These are phyloP conservation scores for Leccinum rimulosum DNA, from an alignment of 768 basidiomycete species.

Conservation along the genomic window DNA sequence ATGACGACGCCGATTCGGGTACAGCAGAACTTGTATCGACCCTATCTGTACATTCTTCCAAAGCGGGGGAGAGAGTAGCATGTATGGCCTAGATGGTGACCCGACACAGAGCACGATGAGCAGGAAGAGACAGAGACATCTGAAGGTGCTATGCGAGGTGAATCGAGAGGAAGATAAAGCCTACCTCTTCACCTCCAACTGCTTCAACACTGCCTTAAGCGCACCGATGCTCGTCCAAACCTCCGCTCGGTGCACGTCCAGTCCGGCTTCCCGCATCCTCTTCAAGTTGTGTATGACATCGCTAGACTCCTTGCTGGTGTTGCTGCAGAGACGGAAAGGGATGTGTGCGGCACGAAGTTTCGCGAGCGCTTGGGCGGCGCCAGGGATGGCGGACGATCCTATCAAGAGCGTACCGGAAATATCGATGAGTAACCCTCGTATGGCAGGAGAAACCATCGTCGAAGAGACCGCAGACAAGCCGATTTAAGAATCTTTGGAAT, in stretches of 20 bases:
- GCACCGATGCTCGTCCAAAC: conserved; percentile 67
- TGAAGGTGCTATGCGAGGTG: background rate
- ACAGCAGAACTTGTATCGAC: background rate
- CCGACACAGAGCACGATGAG: background rate
- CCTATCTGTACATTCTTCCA: conserved; percentile 37
- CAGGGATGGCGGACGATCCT: conserved; percentile 45
- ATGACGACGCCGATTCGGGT: background rate
- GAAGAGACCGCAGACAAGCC: too few relatives aligned
- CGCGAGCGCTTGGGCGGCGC: conserved; percentile 35
- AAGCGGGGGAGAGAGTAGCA: conserved; percentile 52
- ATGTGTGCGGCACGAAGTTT: conserved; percentile 33
- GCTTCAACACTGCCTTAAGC: conserved; percentile 42
- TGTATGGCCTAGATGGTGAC: conserved; percentile 40
- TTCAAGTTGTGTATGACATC: conserved; percentile 32
- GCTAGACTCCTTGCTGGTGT: conserved; percentile 66
- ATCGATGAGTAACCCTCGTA: conserved; percentile 59
- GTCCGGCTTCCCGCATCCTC: conserved; percentile 47
- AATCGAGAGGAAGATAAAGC: background rate
- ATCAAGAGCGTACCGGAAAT: conserved; percentile 67
- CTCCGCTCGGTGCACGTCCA: conserved; percentile 44
- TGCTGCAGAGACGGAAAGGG: conserved; percentile 60
- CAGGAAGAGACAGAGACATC: background rate
- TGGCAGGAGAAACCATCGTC: conserved; percentile 12
- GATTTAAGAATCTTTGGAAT: too few relatives aligned
- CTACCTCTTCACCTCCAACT: conserved; percentile 42